Percentiles rank a stretch among this genome's conserved stretches.
Conservation (phyloP, 805 yeast species). For the Blastobotrys mokoenaii region DNA sequence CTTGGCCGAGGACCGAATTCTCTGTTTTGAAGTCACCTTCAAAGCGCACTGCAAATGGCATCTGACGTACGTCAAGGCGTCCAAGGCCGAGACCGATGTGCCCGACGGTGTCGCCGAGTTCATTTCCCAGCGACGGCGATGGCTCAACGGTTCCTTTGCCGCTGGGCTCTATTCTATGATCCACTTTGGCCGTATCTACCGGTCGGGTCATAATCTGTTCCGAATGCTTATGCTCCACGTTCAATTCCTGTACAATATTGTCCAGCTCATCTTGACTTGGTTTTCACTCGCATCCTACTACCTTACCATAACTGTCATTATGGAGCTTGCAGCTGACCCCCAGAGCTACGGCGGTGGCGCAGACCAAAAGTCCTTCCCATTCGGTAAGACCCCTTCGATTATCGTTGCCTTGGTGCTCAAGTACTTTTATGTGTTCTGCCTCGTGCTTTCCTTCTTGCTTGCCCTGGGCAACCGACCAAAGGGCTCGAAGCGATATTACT, state of each 20-base stretch:
- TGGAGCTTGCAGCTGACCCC: conserved; percentile 37
- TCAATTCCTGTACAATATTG: conserved; percentile 47
- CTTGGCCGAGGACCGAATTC: conserved; percentile 60
- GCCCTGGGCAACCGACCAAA: conserved; percentile 60
- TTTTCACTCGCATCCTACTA: conserved; percentile 56
- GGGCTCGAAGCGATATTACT: conserved; percentile 48
- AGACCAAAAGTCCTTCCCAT: conserved; percentile 33
- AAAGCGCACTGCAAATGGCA: conserved; percentile 52
- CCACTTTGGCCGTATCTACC: conserved; percentile 48
- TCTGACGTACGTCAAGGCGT: conserved; percentile 52
- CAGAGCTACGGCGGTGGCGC: conserved; percentile 35
- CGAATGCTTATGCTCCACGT: conserved; percentile 45
- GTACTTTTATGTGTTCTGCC: conserved; percentile 49
- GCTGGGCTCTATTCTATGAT: conserved; percentile 44
- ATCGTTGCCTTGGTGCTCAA: conserved; percentile 43
- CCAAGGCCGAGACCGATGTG: conserved; percentile 62
- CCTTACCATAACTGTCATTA: conserved; percentile 53
- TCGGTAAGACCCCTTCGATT: conserved; percentile 25
- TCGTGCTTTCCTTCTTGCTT: conserved; percentile 51
- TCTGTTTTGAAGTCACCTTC: conserved; percentile 57
- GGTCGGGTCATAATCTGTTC: conserved; percentile 43
- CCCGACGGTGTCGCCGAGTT: conserved; percentile 56
- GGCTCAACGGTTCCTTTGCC: conserved; percentile 65
- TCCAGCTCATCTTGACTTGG: conserved; percentile 52
- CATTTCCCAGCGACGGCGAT: conserved; percentile 55